Base-by-base conservation (phyloP, 495 filamentous ascomycete genomes). In the Penicillium cosmopolitanum region DNA sequence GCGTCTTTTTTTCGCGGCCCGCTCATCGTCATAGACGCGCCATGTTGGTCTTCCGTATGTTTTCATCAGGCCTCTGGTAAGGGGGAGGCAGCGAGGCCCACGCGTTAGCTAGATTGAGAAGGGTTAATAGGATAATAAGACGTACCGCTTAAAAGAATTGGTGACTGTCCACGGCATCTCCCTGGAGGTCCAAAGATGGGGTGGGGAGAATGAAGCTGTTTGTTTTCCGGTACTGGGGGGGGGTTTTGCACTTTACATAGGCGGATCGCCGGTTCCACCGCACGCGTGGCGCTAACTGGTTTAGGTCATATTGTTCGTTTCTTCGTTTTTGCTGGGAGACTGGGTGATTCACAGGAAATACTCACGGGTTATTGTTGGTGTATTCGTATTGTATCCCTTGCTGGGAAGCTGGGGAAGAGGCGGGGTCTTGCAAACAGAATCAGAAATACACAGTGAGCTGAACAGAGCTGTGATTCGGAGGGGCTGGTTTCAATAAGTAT, bases 111-210 rank as follows among this genome's bases (percentile, higher is more conserved):
- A 38, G 36, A 12, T n/a, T 0, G 2, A 13, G 36, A 12, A 38
- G 1, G 12, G 1, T 0, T 16, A 46, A 19, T 13, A 18, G 25
- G 18, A 50, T 21, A 5, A 33, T 10, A 44, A 19, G 15, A 60
- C 67, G 19, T 73, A 84, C 81, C 81, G 76, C 72, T 81, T 84
- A 55, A 82, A 84, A 62, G 81, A 84, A 74, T 84, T 84, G 63
- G 81, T 82, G 58, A 84, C 80, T 58, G 79, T 82, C 71, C 78
- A 84, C 72, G 80, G 79, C 81, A 84, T 84, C 64, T 70, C 73
- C 69, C 66, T 71, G 59, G 61, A 65, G 28, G 61, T 46, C 55
- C 33, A 21, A 51, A 15, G 44, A 50, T 66, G 59, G 59, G 65
- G 50, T 55, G 60, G 54, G 44, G 16, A 31, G 16, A 31, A 57